These are phyloP conservation scores for Glomus cerebriforme DNA, from an alignment of 192 early-diverging fungal species.

Conservation along the genomic window DNA sequence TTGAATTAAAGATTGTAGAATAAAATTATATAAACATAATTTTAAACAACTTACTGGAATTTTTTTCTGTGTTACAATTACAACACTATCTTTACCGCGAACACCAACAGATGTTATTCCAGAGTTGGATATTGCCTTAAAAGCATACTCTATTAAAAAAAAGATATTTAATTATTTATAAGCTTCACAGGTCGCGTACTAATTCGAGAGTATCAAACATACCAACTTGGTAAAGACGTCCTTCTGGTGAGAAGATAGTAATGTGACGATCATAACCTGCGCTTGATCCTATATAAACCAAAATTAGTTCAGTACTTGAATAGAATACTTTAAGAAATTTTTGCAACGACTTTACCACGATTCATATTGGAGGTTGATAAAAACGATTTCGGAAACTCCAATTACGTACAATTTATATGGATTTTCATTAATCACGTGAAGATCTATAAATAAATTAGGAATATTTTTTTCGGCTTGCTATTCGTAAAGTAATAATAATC, in stretches of 20 bases:
- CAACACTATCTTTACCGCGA: conserved; percentile 92
- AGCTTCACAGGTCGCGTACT: not conserved
- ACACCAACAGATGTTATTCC: conserved; percentile 96
- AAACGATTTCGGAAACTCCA: not conserved
- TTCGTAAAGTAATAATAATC: too few relatives aligned
- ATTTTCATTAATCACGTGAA: not conserved
- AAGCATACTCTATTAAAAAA: conserved; percentile 86
- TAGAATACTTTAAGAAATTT: not conserved
- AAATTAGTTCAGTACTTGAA: not conserved
- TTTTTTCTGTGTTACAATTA: conserved; percentile 97
- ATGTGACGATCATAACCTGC: conserved; percentile 98
- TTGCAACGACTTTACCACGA: not conserved
- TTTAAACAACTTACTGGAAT: conserved; percentile 63
- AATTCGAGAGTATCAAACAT: conserved; percentile 30
- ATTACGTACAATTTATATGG: not conserved
- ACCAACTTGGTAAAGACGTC: conserved; percentile 99
- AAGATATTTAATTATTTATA: not conserved
- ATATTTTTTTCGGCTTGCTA: too few relatives aligned
- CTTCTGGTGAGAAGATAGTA: conserved; percentile 99
- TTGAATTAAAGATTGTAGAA: not conserved
- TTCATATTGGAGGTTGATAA: not conserved
- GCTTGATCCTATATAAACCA: conserved; percentile 39
- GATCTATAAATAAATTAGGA: too few relatives aligned
- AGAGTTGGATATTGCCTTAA: conserved; percentile 99
- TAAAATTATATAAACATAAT: not conserved